Conservation (phyloP, 768 basidiomycete species). For the Rhodotorula babjevae region DNA sequence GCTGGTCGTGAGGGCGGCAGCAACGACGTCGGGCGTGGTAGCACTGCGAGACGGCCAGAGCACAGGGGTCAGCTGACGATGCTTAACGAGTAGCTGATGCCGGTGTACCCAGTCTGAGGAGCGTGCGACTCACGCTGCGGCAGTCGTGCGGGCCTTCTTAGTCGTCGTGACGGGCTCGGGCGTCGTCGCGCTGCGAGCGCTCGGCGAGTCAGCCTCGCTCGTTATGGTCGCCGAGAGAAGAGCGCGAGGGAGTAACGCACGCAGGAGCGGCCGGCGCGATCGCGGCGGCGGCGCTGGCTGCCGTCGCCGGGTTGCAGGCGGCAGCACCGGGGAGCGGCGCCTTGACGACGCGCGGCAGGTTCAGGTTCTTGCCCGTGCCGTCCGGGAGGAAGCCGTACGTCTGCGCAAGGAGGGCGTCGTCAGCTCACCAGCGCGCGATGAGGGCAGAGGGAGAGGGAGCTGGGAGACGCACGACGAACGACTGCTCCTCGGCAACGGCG, state of each 20-base stretch:
- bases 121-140: neutral
- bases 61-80: neutral
- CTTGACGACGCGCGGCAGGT: constrained; percentile 26
- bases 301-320: constrained; percentile 11
- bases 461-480: constrained; percentile 34
- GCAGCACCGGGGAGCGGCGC: constrained; percentile 18
- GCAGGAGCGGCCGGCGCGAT: neutral
- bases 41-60: neutral
- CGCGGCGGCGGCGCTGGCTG: constrained; percentile 1
- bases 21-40: neutral
- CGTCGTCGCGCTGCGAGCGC: neutral
- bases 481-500: constrained; percentile 26
- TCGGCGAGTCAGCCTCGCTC: too few relatives aligned
- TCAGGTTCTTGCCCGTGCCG: constrained; percentile 38
- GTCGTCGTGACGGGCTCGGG: neutral
- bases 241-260: neutral
- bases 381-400: constrained; percentile 38
- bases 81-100: too few relatives aligned
- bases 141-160: neutral
- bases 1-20: neutral
- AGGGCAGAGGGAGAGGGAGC: neutral
- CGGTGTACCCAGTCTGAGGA: too few relatives aligned
- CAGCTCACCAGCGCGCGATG: neutral
- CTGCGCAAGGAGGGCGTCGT: neutral
- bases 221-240: too few relatives aligned